These are phyloP conservation scores for Elsinoe batatas DNA, from an alignment of 2,329 filamentous ascomycete genomes.

Conservation along the genomic window DNA sequence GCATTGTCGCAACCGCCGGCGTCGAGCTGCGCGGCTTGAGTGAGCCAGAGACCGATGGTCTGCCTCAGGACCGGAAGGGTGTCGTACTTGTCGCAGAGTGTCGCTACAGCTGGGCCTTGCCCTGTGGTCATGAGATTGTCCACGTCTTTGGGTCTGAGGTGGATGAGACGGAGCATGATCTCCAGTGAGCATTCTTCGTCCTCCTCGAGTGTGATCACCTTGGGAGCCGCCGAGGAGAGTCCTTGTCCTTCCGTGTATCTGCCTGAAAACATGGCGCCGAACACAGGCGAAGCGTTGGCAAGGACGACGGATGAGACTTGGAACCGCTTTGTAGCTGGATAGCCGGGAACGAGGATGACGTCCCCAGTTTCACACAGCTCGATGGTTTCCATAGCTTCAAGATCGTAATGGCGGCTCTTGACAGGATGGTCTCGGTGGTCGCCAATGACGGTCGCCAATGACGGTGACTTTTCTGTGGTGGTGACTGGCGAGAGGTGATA, in stretches of 20 bases:
- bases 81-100: conserved; percentile 3
- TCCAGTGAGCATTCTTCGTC: neutral
- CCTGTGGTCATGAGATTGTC: neutral
- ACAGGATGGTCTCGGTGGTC: no score
- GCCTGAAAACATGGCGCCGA: neutral
- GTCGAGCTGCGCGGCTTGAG: no score
- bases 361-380: neutral
- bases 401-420: no score
- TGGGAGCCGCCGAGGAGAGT: neutral
- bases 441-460: no score
- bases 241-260: neutral
- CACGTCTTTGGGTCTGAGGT: neutral
- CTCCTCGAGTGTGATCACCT: neutral
- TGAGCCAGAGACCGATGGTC: no score
- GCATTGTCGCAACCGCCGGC: no score
- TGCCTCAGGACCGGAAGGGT: neutral
- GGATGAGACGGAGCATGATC: neutral
- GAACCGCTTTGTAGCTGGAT: neutral
- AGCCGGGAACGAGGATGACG: neutral
- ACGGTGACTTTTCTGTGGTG: no score
- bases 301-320: neutral
- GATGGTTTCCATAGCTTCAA: neutral
- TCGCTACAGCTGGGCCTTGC: neutral
- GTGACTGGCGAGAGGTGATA: no score
- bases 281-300: neutral